Evolutionary conservation across 2,329 filamentous ascomycete genomes (phyloP), one percentile per base, ranked within the genome.

Genomic region (Emergomyces africanus): DNA sequence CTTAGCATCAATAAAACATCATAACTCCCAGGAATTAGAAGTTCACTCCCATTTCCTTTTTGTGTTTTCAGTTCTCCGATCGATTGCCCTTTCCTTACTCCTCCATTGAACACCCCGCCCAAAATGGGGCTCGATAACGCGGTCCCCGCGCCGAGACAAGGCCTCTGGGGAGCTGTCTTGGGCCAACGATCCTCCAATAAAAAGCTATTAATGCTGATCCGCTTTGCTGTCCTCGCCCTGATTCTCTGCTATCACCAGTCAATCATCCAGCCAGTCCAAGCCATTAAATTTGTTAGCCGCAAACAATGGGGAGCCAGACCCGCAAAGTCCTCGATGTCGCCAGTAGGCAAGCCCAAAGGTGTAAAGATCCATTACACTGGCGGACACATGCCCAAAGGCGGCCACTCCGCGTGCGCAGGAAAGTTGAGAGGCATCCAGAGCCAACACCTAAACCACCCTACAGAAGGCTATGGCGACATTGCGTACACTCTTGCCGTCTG

Each of bases 401-500:
- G 15, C 25, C 58, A 59, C 49, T 56, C 58, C 33, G 15, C 37
- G 15, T 59, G 58, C 30, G 58, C 41, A 42, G 51, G 37, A 41
- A 46, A 46, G 20, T 30, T 57, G 58, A 39, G 42, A 25, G 9
- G 10, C n/a, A 46, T 56, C 30, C 58, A 59, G 28, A 42, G 5
- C 30, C 15, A 56, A n/a, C 58, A 59, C 20, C 54, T 23, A 25
- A 54, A 59, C 18, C 20, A 59, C 20, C 30, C 30, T 1, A 28
- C 39, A 15, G 42, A 59, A 8, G 53, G 49, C 10, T 59, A 35
- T 18, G 15, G 54, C 18, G 58, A 59, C 42, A 56, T 59, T 35
- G 51, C 58, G 14, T 59, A 59, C 44, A 59, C 44, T 39, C 58
- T 59, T 28, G 58, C 51, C n/a, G 58, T 59, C 25, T 59, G 58